Evolutionary conservation across 106 monocot genomes (phyloP), one percentile per base, ranked within the genome.

Genomic region (Phalaenopsis equestris): DNA sequence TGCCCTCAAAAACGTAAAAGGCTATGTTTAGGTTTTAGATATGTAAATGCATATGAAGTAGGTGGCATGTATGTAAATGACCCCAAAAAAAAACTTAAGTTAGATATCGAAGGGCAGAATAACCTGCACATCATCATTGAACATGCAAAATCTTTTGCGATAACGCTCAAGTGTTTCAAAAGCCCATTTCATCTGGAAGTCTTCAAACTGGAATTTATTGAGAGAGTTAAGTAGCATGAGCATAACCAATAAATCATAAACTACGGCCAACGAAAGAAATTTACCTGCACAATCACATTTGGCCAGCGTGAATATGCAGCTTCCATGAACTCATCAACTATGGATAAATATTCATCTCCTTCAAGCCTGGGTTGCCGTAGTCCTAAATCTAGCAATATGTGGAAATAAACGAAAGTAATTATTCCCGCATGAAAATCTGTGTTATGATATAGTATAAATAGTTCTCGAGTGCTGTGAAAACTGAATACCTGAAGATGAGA

Each of bases 151-250:
- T 84, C 78, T 88, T 77, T 87, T 87, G 37, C 95, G 92, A 75
- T 99, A 99, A 76, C 99, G 87, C 55, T 93, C 84, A 72, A 99
- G 95, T 58, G 99, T 99, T 88, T 99, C 90, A 82, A 99, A 99
- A 61, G 99, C 99, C 99, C 99, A 99, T 83, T 99, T 99, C 99
- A 99, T 99, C 89, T 99, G 99, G 80, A 99, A 99, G 79, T 99
- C 99, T 80, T 99, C 99, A 80, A 99, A 99, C 99, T 98, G 89
- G 36, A 73, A 81, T 6, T 83, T 73, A 7, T 30, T 46, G 72
- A 78, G 80, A 75, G 45, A 49, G 1, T 30, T 30, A 80, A 84
- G 2, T 78, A 42, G 21, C 75, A 77, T 16, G 56, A 75, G 18
- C 19, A 49, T 76, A 76, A 77, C 18, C 9, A n/a, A 21, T 49